Conservation (phyloP, 768 basidiomycete species). For the Leccinum boreale region DNA sequence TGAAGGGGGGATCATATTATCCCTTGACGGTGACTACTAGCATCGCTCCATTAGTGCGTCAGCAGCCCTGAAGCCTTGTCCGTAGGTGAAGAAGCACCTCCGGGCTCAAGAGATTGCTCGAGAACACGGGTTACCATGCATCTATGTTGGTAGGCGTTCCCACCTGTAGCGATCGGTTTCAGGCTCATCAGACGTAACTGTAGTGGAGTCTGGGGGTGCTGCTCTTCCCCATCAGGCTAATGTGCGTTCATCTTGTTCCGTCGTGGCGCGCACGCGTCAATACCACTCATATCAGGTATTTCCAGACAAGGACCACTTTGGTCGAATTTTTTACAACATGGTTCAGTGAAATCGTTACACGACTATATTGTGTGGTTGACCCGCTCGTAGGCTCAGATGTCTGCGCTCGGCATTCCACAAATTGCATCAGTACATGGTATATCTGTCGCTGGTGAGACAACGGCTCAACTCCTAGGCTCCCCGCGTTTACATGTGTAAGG, state of each 20-base stretch:
- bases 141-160: conserved; percentile 74
- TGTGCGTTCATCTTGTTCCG: conserved; percentile 26
- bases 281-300: conserved; percentile 51
- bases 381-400: conserved; percentile 79
- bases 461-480: neutral
- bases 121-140: conserved; percentile 85
- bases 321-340: conserved; percentile 97
- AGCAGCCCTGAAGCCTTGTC: neutral
- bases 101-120: conserved; percentile 93
- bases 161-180: neutral
- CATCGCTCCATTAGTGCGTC: neutral
- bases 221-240: conserved; percentile 91
- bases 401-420: conserved; percentile 86
- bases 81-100: conserved; percentile 89
- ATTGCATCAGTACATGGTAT: conserved; percentile 94
- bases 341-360: conserved; percentile 34
- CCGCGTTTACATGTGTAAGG: conserved; percentile 38
- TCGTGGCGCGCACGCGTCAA: neutral
- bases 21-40: conserved; percentile 64
- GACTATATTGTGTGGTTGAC: conserved; percentile 8
- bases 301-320: conserved; percentile 94
- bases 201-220: conserved; percentile 93
- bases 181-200: conserved; percentile 2
- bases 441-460: conserved; percentile 69
- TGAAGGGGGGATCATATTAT: conserved; percentile 91